Conservation (phyloP, 257 asterid genomes). For the Nicotiana paniculata region DNA sequence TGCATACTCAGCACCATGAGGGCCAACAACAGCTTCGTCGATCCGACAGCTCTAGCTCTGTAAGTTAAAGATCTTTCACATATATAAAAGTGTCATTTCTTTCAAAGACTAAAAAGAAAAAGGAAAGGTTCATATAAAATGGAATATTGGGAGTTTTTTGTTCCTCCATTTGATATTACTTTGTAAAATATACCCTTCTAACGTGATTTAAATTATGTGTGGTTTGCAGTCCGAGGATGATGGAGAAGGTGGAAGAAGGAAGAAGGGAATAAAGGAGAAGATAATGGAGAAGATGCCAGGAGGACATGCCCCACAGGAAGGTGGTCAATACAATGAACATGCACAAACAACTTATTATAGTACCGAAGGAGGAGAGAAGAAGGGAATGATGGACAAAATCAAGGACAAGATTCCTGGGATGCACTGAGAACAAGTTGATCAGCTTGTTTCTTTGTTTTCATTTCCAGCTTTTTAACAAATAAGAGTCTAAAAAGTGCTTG, state of each 20-base stretch:
- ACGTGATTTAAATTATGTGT: background rate
- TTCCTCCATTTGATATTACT: background rate
- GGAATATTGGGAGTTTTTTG: background rate
- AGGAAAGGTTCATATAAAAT: background rate
- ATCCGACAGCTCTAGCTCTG: slow-evolving; percentile 43
- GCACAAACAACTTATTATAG: background rate
- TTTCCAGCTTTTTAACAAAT: background rate
- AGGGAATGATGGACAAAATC: slow-evolving; percentile 65
- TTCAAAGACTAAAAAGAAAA: too few species aligned
- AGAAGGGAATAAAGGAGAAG: slow-evolving; percentile 36
- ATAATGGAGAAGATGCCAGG: slow-evolving; percentile 44
- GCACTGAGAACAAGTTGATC: background rate
- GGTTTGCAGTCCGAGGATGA: slow-evolving; percentile 35
- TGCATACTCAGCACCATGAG: slow-evolving; percentile 9
- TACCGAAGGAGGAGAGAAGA: slow-evolving; percentile 49
- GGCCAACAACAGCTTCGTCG: slow-evolving; percentile 27
- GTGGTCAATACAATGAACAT: background rate
- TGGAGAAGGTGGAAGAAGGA: slow-evolving; percentile 48
- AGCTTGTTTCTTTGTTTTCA: background rate
- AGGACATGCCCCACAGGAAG: slow-evolving; percentile 29
- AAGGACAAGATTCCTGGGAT: slow-evolving; percentile 74
- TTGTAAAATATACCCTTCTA: background rate
- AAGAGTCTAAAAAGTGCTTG: background rate
- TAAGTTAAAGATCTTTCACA: slow-evolving; percentile 5
- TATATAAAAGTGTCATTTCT: too few species aligned